phyloP scores from a whole-genome alignment of 805 yeast species.

The Phaffomyces antillensis region DNA sequence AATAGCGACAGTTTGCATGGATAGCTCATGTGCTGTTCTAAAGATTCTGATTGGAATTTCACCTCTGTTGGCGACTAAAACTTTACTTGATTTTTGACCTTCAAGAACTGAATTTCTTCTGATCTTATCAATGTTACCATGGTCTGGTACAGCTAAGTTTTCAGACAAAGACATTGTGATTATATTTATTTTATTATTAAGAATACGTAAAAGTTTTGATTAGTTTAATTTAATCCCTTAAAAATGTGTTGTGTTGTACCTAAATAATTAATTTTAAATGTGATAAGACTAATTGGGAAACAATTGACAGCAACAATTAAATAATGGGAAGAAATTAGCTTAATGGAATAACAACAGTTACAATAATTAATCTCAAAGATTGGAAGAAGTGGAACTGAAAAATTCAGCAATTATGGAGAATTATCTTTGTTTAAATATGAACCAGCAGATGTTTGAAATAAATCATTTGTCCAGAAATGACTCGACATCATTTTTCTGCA shows the following conservation, averaged over 20 bases:
- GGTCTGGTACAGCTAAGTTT: constrained; percentile 15
- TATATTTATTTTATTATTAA: neutral
- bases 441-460: too few species aligned
- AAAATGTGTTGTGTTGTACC: too few species aligned
- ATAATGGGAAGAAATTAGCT: too few species aligned
- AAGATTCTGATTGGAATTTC: constrained; percentile 85
- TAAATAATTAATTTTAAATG: too few species aligned
- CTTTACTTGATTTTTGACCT: constrained; percentile 40
- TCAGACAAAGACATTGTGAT: constrained; percentile 10
- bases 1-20: constrained; percentile 95
- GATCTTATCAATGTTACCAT: constrained; percentile 25
- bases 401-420: too few species aligned
- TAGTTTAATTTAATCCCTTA: too few species aligned
- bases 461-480: too few species aligned
- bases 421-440: too few species aligned
- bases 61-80: constrained; percentile 79
- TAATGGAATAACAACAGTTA: too few species aligned
- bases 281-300: too few species aligned
- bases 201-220: neutral
- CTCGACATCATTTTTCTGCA: too few species aligned
- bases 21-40: constrained; percentile 94
- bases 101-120: constrained; percentile 35
- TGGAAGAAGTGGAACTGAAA: neutral
- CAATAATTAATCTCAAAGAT: neutral
- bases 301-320: too few species aligned